These are phyloP conservation scores for Hymenoscyphus occultus DNA, from an alignment of 2,329 filamentous ascomycete genomes.

Conservation along the genomic window DNA sequence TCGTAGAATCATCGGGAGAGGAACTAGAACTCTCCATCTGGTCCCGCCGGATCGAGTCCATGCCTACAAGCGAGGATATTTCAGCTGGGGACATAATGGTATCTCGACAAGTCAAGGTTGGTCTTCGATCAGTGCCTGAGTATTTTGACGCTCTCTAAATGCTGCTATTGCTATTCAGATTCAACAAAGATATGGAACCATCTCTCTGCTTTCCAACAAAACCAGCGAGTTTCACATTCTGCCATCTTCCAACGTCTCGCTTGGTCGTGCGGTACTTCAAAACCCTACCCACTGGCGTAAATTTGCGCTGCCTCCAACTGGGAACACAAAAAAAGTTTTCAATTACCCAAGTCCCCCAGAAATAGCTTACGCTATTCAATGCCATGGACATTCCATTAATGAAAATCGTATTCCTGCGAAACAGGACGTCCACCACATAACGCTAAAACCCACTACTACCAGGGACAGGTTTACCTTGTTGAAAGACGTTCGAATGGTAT, in stretches of 20 bases:
- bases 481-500: conserved; percentile 52
- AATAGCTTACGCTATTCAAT: conserved; percentile 44
- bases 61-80: conserved; percentile 45
- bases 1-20: conserved; percentile 56
- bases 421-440: conserved; percentile 43
- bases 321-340: conserved; percentile 3
- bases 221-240: conserved; percentile 48
- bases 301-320: conserved; percentile 16
- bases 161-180: conserved; percentile 41
- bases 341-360: conserved; percentile 22
- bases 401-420: conserved; percentile 46
- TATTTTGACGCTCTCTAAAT: conserved; percentile 20
- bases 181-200: conserved; percentile 39
- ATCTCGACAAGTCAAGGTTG: conserved; percentile 50
- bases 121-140: conserved; percentile 30
- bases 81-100: conserved; percentile 61
- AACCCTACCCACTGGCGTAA: conserved; percentile 18
- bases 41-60: conserved; percentile 43
- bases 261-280: not conserved
- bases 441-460: conserved; percentile 42
- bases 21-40: conserved; percentile 54
- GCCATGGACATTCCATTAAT: conserved; percentile 45
- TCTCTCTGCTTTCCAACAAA: conserved; percentile 46
- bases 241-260: conserved; percentile 40
- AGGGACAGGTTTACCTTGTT: conserved; percentile 62